These are phyloP conservation scores for Tolypocladium inflatum DNA, from an alignment of 2,329 filamentous ascomycete species.

Conservation along the genomic window DNA sequence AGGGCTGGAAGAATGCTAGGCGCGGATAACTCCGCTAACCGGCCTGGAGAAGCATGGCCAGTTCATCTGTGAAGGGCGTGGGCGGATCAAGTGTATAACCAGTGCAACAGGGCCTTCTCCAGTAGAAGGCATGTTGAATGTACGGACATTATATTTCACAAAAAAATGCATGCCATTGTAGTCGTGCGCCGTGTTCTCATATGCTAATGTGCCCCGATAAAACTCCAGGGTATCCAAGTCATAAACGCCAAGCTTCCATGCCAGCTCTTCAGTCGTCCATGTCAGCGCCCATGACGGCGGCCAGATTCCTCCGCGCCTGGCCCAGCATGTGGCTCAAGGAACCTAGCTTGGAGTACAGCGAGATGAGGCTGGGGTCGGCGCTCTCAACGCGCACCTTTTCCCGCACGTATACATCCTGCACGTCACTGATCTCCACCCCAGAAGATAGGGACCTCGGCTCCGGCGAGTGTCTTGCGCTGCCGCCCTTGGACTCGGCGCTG, in stretches of 20 bases:
- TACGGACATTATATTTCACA: background rate
- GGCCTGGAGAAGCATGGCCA: background rate
- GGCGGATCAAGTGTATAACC: conserved; percentile 2
- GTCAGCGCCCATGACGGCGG: conserved; percentile 64
- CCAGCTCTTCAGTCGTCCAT: conserved; percentile 8
- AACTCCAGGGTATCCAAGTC: conserved; percentile 14
- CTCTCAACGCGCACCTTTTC: conserved; percentile 87
- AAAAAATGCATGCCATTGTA: background rate
- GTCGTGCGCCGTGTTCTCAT: too few relatives aligned
- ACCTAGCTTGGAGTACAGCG: conserved; percentile 71
- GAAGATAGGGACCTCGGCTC: conserved; percentile 11
- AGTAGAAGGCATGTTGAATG: background rate
- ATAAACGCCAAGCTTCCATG: background rate
- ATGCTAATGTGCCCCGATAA: background rate
- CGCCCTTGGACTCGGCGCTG: conserved; percentile 13
- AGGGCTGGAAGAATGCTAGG: background rate
- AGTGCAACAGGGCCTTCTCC: background rate
- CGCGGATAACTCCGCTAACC: background rate
- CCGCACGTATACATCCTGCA: conserved; percentile 65
- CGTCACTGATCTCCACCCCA: conserved; percentile 10
- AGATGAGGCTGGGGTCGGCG: conserved; percentile 78
- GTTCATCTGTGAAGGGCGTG: conserved; percentile 4
- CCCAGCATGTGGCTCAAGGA: conserved; percentile 66
- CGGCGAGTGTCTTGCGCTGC: conserved; percentile 13
- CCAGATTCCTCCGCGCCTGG: conserved; percentile 61